Percentiles rank a stretch among this genome's conserved stretches.
These are phyloP conservation scores for Sparassis latifolia DNA, from an alignment of 1,284 basidiomycete genomes.

Conservation along the genomic window DNA sequence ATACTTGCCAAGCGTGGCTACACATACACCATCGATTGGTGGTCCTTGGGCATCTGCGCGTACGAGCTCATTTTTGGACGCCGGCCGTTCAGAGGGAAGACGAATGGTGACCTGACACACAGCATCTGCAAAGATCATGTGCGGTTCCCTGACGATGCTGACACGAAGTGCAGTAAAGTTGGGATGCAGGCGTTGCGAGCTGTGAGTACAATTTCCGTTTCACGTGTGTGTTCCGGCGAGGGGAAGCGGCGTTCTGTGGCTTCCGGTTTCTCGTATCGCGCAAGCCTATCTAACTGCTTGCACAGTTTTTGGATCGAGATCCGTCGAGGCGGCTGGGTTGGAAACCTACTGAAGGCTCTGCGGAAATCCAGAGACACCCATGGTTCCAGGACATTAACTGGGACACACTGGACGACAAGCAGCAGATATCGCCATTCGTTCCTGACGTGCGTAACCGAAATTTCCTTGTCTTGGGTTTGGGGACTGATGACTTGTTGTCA, in stretches of 20 bases:
- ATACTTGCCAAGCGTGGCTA: slow-evolving; percentile 83
- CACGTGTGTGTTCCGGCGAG: no score
- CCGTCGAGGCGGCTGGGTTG: slow-evolving; percentile 78
- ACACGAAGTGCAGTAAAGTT: slow-evolving; percentile 58
- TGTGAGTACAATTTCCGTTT: slow-evolving; percentile 34
- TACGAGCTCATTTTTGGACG: slow-evolving; percentile 91
- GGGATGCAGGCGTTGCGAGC: slow-evolving; percentile 65
- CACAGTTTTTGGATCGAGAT: slow-evolving; percentile 82
- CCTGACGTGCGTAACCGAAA: slow-evolving; percentile 67
- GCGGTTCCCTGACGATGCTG: slow-evolving; percentile 74
- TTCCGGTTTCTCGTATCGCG: slow-evolving; percentile 2
- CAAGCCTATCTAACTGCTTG: slow-evolving; percentile 3
- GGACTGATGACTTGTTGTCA: slow-evolving; percentile 26
- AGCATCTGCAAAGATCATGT: slow-evolving; percentile 77
- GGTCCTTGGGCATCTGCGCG: slow-evolving; percentile 90
- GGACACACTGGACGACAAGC: slow-evolving; percentile 78
- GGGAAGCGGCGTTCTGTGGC: background rate
- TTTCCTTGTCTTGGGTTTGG: slow-evolving; percentile 1
- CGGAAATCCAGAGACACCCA: slow-evolving; percentile 73
- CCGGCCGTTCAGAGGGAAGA: slow-evolving; percentile 87
- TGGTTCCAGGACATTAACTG: slow-evolving; percentile 90
- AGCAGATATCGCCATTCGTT: slow-evolving; percentile 80
- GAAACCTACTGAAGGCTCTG: slow-evolving; percentile 69
- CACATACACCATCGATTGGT: slow-evolving; percentile 91
- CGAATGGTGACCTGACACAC: slow-evolving; percentile 85